These are phyloP conservation scores for Coemansia sp. DNA, from an alignment of 192 early-diverging fungal genomes.

Conservation along the genomic window DNA sequence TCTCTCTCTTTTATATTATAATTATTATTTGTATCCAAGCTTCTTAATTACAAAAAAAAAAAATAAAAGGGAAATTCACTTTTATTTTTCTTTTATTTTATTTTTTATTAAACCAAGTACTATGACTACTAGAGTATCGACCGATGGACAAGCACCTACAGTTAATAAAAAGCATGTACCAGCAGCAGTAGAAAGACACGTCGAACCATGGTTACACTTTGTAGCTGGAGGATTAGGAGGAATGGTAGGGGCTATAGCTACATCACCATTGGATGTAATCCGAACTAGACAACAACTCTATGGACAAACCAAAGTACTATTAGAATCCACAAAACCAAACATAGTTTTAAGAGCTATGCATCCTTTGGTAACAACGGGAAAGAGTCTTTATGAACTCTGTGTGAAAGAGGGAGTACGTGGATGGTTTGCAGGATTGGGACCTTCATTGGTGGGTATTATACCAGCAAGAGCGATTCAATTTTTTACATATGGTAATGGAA, in stretches of 20 bases:
- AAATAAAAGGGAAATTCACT: too few relatives aligned
- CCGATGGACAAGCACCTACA: too few relatives aligned
- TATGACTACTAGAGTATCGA: too few relatives aligned
- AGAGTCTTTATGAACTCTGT: slow-evolving; percentile 56
- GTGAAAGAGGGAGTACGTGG: slow-evolving; percentile 75
- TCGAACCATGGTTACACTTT: slow-evolving; percentile 49
- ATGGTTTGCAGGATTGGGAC: slow-evolving; percentile 92
- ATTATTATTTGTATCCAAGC: too few relatives aligned
- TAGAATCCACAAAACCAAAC: neutral
- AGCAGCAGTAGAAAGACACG: slow-evolving; percentile 31
- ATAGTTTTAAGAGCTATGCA: slow-evolving; percentile 7
- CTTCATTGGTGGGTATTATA: slow-evolving; percentile 88
- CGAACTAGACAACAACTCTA: slow-evolving; percentile 88
- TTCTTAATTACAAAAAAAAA: too few relatives aligned
- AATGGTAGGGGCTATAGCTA: slow-evolving; percentile 78
- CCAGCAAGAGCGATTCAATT: slow-evolving; percentile 97
- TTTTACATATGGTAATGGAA: slow-evolving; percentile 86
- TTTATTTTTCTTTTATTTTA: slow-evolving; percentile 5
- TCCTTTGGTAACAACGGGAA: slow-evolving; percentile 28
- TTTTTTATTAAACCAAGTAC: too few relatives aligned
- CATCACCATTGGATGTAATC: slow-evolving; percentile 91
- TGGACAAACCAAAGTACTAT: neutral
- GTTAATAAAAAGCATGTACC: slow-evolving; percentile 28
- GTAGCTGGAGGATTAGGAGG: slow-evolving; percentile 59
- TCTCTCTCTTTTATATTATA: too few relatives aligned